These are phyloP conservation scores for Aureobasidium namibiae DNA, from an alignment of 2,329 filamentous ascomycete genomes.

Conservation along the genomic window DNA sequence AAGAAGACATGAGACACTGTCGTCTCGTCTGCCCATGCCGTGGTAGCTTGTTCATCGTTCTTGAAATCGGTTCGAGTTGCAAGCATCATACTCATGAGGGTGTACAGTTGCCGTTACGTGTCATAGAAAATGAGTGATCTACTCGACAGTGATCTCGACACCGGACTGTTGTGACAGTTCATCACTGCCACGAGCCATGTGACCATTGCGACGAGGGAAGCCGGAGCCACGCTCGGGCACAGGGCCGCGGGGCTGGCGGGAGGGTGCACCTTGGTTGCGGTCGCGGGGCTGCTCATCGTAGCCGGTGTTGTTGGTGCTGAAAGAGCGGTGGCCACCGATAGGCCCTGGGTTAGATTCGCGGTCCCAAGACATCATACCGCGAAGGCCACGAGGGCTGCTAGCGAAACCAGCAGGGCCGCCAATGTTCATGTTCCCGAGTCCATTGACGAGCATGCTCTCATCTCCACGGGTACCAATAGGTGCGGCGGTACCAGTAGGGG, in stretches of 20 bases:
- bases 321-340: slow-evolving; percentile 56
- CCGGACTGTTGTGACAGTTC: slow-evolving; percentile 51
- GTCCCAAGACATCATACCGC: slow-evolving; percentile 55
- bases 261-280: slow-evolving; percentile 40
- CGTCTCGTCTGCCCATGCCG: slow-evolving; percentile 13
- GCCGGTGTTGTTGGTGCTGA: slow-evolving; percentile 48
- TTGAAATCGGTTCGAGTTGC: slow-evolving; percentile 13
- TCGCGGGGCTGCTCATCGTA: slow-evolving; percentile 49
- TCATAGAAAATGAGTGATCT: slow-evolving; percentile 20
- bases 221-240: slow-evolving; percentile 51
- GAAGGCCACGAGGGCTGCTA: slow-evolving; percentile 50
- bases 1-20: slow-evolving; percentile 6
- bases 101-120: slow-evolving; percentile 12
- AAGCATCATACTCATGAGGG: slow-evolving; percentile 13
- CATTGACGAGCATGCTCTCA: slow-evolving; percentile 54
- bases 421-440: slow-evolving; percentile 53
- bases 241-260: slow-evolving; percentile 55
- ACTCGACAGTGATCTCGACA: slow-evolving; percentile 57
- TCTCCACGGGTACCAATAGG: slow-evolving; percentile 51
- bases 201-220: slow-evolving; percentile 53
- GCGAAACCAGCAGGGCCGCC: slow-evolving; percentile 37
- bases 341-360: slow-evolving; percentile 48
- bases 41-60: slow-evolving; percentile 10
- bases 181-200: slow-evolving; percentile 54
- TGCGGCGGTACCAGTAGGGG: slow-evolving; percentile 56